Percentiles rank a stretch among this genome's conserved stretches.
phyloP scores from a whole-genome alignment of 208 protist species.

The Trypanosoma conorhini region DNA sequence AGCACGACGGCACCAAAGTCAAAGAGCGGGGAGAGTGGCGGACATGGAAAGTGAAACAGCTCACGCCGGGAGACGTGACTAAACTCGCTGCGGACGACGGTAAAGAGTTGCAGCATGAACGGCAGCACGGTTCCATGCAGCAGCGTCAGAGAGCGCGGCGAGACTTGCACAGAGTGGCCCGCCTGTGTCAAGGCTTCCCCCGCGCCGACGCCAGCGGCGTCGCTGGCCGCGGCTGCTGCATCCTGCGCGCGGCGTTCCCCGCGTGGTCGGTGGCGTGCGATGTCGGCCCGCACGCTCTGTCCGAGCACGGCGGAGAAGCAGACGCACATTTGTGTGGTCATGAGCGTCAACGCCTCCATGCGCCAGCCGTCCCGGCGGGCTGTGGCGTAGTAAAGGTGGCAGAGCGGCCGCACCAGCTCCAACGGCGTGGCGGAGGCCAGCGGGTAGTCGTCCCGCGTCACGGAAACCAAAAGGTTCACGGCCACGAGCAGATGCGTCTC shows the following conservation, averaged over 20 bases:
- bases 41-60: slow-evolving; percentile 60
- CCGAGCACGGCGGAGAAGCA: slow-evolving; percentile 43
- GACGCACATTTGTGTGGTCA: slow-evolving; percentile 47
- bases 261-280: slow-evolving; percentile 8
- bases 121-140: slow-evolving; percentile 67
- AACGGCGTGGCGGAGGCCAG: slow-evolving; percentile 30
- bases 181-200: neutral
- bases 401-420: slow-evolving; percentile 51
- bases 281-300: slow-evolving; percentile 39
- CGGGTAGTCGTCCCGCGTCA: slow-evolving; percentile 52
- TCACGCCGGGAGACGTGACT: slow-evolving; percentile 68
- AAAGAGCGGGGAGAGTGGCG: slow-evolving; percentile 41
- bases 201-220: neutral
- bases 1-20: slow-evolving; percentile 67
- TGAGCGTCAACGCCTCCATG: slow-evolving; percentile 53
- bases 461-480: slow-evolving; percentile 37
- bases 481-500: slow-evolving; percentile 55
- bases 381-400: slow-evolving; percentile 55
- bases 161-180: neutral
- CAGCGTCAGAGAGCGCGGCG: slow-evolving; percentile 33
- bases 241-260: neutral
- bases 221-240: neutral
- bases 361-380: slow-evolving; percentile 65
- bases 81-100: slow-evolving; percentile 54
- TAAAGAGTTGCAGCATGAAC: slow-evolving; percentile 47